Conservation (phyloP, 225 moss, liverwort and hornwort genomes). For the Ulota crispa region DNA sequence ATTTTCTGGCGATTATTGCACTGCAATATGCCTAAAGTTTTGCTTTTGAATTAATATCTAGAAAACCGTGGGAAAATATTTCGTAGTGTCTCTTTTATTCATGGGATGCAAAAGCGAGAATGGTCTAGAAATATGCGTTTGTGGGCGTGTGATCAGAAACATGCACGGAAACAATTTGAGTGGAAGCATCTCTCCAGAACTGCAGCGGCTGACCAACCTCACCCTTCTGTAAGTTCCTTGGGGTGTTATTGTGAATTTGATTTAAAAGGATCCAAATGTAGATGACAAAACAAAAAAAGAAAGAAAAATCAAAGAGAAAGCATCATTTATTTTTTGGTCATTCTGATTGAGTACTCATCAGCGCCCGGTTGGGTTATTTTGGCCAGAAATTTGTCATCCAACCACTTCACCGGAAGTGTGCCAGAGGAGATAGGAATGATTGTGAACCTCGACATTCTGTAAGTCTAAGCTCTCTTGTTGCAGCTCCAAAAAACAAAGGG, state of each 20-base stretch:
- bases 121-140: neutral
- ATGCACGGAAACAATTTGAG: constrained; percentile 56
- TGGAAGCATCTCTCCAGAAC: constrained; percentile 51
- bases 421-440: constrained; percentile 69
- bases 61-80: neutral
- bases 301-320: too few relatives aligned
- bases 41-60: too few relatives aligned
- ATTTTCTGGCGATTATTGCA: too few relatives aligned
- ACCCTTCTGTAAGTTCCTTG: constrained; percentile 47
- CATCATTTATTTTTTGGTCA: too few relatives aligned
- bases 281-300: neutral
- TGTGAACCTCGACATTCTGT: constrained; percentile 65
- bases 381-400: constrained; percentile 62
- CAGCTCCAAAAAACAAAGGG: neutral
- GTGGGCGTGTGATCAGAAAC: constrained; percentile 31
- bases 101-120: neutral
- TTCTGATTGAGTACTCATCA: constrained; percentile 1
- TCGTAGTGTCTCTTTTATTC: neutral
- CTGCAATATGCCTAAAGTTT: too few relatives aligned
- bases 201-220: constrained; percentile 55
- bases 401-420: constrained; percentile 55
- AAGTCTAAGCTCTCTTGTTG: constrained; percentile 14
- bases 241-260: neutral
- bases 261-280: neutral
- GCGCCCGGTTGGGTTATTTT: neutral